These are phyloP conservation scores for Ilex paraguariensis DNA, from an alignment of 305 asterid genomes.

Conservation along the genomic window DNA sequence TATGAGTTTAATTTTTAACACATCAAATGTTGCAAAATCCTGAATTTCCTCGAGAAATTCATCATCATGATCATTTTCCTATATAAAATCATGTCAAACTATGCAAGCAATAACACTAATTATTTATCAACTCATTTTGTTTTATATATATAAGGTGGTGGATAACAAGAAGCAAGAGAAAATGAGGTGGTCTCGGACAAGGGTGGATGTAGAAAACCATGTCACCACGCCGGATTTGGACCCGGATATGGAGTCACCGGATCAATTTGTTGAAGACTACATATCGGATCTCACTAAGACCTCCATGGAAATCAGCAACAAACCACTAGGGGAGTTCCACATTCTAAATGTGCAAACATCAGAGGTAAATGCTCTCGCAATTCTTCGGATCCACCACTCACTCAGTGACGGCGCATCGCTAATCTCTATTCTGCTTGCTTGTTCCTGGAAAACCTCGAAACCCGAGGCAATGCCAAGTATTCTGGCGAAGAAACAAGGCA, in stretches of 20 bases:
- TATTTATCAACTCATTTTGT: neutral
- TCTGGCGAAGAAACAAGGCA: slow-evolving; percentile 10
- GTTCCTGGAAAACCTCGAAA: slow-evolving; percentile 28
- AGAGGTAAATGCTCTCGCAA: slow-evolving; percentile 21
- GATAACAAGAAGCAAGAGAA: slow-evolving; percentile 12
- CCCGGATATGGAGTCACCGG: slow-evolving; percentile 30
- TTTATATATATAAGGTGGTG: neutral
- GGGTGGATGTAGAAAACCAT: slow-evolving; percentile 36
- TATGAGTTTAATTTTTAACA: too few species aligned
- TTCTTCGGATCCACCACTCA: slow-evolving; percentile 38
- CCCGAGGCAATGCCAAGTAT: slow-evolving; percentile 28
- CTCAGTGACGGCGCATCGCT: slow-evolving; percentile 52
- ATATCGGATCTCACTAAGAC: slow-evolving; percentile 17
- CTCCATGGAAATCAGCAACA: slow-evolving; percentile 19
- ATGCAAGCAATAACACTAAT: too few species aligned
- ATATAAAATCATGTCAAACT: too few species aligned
- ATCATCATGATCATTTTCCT: neutral
- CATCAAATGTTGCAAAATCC: neutral
- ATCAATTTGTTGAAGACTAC: slow-evolving; percentile 35
- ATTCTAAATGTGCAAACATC: slow-evolving; percentile 40
- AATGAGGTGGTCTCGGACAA: slow-evolving; percentile 31
- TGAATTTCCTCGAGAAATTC: neutral
- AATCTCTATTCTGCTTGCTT: slow-evolving; percentile 35
- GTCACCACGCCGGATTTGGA: slow-evolving; percentile 29
- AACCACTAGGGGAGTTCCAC: slow-evolving; percentile 57